Evolutionary conservation across 257 asterid genomes (phyloP).

Genomic region (Solanum clarkiae): DNA sequence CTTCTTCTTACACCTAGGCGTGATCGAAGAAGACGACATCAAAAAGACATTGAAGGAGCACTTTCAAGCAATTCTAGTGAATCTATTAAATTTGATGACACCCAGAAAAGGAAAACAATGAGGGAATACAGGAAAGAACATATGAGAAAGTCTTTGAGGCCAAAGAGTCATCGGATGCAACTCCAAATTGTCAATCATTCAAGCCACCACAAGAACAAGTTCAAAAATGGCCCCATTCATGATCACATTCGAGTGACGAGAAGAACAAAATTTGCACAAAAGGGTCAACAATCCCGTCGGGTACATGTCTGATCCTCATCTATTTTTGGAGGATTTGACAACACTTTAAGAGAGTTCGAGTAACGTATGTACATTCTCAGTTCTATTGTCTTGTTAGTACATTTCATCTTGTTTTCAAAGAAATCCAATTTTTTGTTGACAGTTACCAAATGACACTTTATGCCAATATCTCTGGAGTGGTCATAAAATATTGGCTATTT

Average conservation of each 20-base stretch:
- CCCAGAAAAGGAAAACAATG: background rate
- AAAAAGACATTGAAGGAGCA: conserved; percentile 24
- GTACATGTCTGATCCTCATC: background rate
- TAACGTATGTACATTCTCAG: background rate
- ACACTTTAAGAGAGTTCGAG: background rate
- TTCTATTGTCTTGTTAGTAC: background rate
- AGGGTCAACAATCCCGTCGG: background rate
- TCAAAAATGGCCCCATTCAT: conserved; percentile 14
- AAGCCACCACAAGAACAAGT: conserved; percentile 3
- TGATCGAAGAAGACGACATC: conserved; percentile 9
- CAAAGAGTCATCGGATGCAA: conserved; percentile 31
- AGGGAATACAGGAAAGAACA: conserved; percentile 33
- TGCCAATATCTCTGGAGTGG: too few species aligned
- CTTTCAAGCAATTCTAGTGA: conserved; percentile 8
- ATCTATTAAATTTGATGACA: conserved; percentile 2
- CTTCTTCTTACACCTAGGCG: conserved; percentile 16
- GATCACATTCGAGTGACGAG: conserved; percentile 39
- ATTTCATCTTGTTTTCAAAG: background rate
- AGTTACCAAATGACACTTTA: background rate
- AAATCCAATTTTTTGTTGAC: background rate
- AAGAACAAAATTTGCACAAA: conserved; percentile 36
- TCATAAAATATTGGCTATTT: too few species aligned
- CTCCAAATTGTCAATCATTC: conserved; percentile 18
- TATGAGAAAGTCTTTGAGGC: conserved; percentile 43
- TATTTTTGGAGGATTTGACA: too few species aligned